phyloP scores from a whole-genome alignment of 495 filamentous ascomycete genomes.

The Penicillium macrosclerotiorum region DNA sequence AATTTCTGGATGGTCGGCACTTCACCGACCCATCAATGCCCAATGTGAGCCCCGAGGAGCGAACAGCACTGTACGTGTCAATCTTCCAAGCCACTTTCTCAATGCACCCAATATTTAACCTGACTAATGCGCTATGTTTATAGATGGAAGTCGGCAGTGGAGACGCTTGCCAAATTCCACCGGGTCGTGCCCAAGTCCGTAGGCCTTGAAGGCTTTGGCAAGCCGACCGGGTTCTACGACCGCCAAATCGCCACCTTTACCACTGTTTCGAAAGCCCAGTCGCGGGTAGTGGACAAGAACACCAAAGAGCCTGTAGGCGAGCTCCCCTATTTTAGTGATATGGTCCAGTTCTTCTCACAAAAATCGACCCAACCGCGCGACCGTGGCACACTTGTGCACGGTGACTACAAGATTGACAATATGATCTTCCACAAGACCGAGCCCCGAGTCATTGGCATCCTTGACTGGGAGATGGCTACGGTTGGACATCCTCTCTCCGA shows the following conservation, averaged over 20 bases:
- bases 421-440: conserved; percentile 89
- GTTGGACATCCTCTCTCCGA: conserved; percentile 92
- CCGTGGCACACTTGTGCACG: conserved; percentile 77
- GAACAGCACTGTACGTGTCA: conserved; percentile 59
- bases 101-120: too few species aligned
- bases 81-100: not conserved
- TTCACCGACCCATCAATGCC: conserved; percentile 87
- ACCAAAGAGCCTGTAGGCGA: conserved; percentile 72
- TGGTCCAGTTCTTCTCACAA: conserved; percentile 73
- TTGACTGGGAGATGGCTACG: conserved; percentile 98
- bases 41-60: conserved; percentile 62
- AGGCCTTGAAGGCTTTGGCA: conserved; percentile 71
- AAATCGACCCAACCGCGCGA: conserved; percentile 69
- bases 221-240: conserved; percentile 74
- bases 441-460: conserved; percentile 83
- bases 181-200: conserved; percentile 63
- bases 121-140: too few species aligned
- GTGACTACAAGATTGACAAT: conserved; percentile 98
- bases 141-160: conserved; percentile 80
- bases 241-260: conserved; percentile 82
- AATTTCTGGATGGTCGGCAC: conserved; percentile 87
- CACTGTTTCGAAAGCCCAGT: conserved; percentile 75
- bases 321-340: conserved; percentile 77
- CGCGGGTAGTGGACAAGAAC: conserved; percentile 69
- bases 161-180: conserved; percentile 85